Evolutionary conservation across 139 green algal species (phyloP).

Genomic region (Picochlorum sp.): DNA sequence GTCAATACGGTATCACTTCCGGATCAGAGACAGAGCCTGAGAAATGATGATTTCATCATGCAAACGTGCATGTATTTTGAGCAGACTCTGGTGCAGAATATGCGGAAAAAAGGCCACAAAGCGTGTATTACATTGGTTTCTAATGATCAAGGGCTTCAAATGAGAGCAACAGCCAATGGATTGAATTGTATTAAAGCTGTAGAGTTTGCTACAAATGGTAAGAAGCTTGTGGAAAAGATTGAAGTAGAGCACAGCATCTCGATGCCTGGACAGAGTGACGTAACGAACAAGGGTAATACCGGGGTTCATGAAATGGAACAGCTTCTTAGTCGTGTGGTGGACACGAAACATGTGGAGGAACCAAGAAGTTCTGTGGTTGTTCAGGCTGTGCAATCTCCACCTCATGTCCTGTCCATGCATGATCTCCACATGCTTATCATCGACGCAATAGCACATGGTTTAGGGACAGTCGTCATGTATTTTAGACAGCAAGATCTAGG

Average conservation of each 20-base stretch:
- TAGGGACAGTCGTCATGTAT: conserved; percentile 21
- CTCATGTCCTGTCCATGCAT: background rate
- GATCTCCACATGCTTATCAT: conserved; percentile 5
- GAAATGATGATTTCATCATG: conserved; percentile 33
- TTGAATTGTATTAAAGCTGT: conserved; percentile 1
- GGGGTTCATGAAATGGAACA: too few relatives aligned
- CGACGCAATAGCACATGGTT: background rate
- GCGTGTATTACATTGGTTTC: conserved; percentile 16
- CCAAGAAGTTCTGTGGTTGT: background rate
- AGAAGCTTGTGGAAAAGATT: conserved; percentile 7
- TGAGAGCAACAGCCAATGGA: conserved; percentile 12
- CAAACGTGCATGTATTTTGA: conserved; percentile 18
- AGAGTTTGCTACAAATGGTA: conserved; percentile 4
- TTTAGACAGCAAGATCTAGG: conserved; percentile 29
- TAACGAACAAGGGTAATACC: too few relatives aligned
- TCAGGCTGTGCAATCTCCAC: background rate
- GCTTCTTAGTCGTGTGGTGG: too few relatives aligned
- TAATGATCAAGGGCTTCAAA: conserved; percentile 19
- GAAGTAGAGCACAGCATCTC: background rate
- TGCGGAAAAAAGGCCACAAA: background rate
- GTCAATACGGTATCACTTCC: background rate
- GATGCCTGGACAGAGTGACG: too few relatives aligned
- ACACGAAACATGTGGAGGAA: background rate
- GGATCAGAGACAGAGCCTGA: background rate
- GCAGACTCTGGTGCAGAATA: background rate